These are phyloP conservation scores for Neurospora cerealis DNA, from an alignment of 495 filamentous ascomycete genomes.

Conservation along the genomic window DNA sequence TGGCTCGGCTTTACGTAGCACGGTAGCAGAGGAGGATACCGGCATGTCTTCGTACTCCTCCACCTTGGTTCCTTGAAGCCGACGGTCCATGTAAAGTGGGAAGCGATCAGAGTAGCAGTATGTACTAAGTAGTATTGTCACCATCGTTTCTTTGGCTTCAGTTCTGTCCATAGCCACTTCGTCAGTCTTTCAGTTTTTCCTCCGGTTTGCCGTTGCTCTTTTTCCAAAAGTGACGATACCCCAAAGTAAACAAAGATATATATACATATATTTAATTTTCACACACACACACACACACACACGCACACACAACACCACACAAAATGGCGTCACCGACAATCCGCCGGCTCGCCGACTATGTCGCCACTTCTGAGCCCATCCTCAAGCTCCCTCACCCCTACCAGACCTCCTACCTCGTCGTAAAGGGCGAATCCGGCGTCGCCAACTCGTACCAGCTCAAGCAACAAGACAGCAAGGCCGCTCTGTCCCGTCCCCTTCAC, in stretches of 20 bases:
- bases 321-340: conserved; percentile 14
- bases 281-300: not conserved
- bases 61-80: not conserved
- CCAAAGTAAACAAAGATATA: not conserved
- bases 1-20: not conserved
- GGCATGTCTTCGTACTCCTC: not conserved
- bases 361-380: conserved; percentile 25
- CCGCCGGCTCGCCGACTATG: conserved; percentile 14
- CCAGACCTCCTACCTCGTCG: conserved; percentile 31
- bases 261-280: not conserved
- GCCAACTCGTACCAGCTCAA: conserved; percentile 13
- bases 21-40: not conserved
- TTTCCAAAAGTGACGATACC: not conserved
- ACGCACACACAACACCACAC: not conserved
- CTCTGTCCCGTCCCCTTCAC: conserved; percentile 23
- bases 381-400: conserved; percentile 39
- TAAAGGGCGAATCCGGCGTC: conserved; percentile 9
- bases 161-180: not conserved
- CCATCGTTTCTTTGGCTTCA: not conserved
- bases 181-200: not conserved
- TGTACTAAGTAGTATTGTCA: not conserved
- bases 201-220: not conserved
- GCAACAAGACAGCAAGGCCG: conserved; percentile 6
- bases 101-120: not conserved
- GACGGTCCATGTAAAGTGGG: not conserved